Conservation (phyloP, 768 basidiomycete species). For the Kwoniella bestiolae region DNA sequence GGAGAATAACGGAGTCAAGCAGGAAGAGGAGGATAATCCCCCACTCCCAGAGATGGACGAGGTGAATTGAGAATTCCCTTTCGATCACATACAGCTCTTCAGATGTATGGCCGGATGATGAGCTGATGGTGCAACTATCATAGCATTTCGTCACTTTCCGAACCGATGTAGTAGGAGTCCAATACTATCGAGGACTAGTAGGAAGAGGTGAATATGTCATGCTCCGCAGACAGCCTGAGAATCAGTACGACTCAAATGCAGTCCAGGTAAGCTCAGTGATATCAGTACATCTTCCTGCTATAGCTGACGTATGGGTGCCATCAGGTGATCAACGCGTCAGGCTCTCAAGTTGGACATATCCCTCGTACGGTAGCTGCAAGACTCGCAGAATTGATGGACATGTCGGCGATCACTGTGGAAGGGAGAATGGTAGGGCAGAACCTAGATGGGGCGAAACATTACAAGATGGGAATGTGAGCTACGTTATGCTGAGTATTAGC, state of each 20-base stretch:
- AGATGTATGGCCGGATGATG: too few relatives aligned
- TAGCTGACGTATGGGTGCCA: background rate
- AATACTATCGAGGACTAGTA: slow-evolving; percentile 82
- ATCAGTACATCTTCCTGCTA: slow-evolving; percentile 58
- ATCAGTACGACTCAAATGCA: slow-evolving; percentile 62
- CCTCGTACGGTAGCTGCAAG: slow-evolving; percentile 66
- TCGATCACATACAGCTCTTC: background rate
- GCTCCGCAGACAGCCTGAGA: slow-evolving; percentile 40
- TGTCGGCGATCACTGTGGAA: slow-evolving; percentile 68
- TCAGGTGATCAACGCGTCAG: slow-evolving; percentile 76
- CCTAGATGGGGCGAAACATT: slow-evolving; percentile 29
- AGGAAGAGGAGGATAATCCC: slow-evolving; percentile 13
- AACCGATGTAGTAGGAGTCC: slow-evolving; percentile 77
- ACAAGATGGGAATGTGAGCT: slow-evolving; percentile 25
- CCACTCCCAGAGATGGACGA: slow-evolving; percentile 33
- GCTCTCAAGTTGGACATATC: slow-evolving; percentile 78
- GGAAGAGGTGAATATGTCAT: slow-evolving; percentile 71
- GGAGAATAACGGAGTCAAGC: background rate
- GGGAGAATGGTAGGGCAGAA: slow-evolving; percentile 65
- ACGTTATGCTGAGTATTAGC: background rate
- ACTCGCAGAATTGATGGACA: slow-evolving; percentile 75
- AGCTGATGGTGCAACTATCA: background rate
- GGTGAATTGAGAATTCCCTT: slow-evolving; percentile 18
- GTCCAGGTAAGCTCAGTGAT: slow-evolving; percentile 38
- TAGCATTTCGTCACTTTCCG: slow-evolving; percentile 67